These are phyloP conservation scores for Phytopythium delawarense DNA, from an alignment of 352 stramenopile species.

Conservation along the genomic window DNA sequence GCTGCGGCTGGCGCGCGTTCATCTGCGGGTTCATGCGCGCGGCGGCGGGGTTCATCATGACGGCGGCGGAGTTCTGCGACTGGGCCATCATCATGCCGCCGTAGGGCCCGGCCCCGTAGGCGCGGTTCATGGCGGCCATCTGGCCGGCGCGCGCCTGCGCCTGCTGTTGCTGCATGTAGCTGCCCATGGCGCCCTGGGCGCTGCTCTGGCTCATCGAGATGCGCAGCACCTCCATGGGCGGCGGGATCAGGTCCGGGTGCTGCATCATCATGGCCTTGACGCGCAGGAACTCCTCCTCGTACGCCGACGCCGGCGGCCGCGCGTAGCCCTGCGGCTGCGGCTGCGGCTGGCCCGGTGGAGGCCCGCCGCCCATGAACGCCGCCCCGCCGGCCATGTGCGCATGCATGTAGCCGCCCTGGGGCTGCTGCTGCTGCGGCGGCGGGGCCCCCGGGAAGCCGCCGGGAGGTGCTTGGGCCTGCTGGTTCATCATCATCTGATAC, in stretches of 20 bases:
- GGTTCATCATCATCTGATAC: conserved; percentile 79
- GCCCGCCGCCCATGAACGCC: conserved; percentile 53
- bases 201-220: conserved; percentile 78
- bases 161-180: conserved; percentile 61
- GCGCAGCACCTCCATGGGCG: conserved; percentile 82
- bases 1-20: conserved; percentile 26
- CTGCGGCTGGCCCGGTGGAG: conserved; percentile 9
- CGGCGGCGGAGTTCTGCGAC: conserved; percentile 12
- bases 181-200: conserved; percentile 51
- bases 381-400: conserved; percentile 30
- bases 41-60: conserved; percentile 28
- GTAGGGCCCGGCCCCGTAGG: conserved; percentile 49
- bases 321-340: conserved; percentile 42
- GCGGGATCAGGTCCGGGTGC: conserved; percentile 81
- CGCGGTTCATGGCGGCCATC: conserved; percentile 52
- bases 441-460: conserved; percentile 33
- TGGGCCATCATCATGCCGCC: conserved; percentile 57
- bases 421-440: conserved; percentile 31
- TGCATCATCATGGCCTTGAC: conserved; percentile 90
- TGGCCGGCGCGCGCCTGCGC: conserved; percentile 34
- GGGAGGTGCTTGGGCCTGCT: conserved; percentile 20
- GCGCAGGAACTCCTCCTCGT: conserved; percentile 84
- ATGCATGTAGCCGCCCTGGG: conserved; percentile 40
- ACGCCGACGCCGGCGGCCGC: conserved; percentile 57
- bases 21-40: conserved; percentile 38